Base-by-base conservation (phyloP, 768 basidiomycete genomes). In the Boletus vinaceobasis region DNA sequence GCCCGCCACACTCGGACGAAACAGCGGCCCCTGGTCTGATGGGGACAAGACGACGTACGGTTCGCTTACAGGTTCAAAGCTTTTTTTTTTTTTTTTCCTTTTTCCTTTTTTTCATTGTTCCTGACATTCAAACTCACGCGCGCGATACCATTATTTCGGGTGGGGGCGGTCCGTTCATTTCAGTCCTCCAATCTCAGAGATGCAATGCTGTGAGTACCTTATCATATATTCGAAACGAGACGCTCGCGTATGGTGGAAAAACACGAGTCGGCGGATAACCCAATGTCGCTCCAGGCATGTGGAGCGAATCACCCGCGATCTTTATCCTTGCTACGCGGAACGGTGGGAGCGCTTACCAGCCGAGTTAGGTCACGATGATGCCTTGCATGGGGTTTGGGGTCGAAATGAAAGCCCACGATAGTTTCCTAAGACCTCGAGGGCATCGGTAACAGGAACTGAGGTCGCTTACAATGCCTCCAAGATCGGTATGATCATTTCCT, bases 401-500 rank as follows among this genome's bases (percentile, higher is more conserved):
- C 17, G 27, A 36, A 45, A 45, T 23, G 35, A 39, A 42, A 36
- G 44, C 42, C 37, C 39, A 26, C 49, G 40, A 15, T 35, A 15
- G 8, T 7, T 29, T 23, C 23, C 29, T 5, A 29, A 29, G 29
- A 15, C 35, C n/a, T 14, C n/a, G 31, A 54, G 26, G 13, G 3
- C 31, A 35, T 65, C 37, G n/a, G 44, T 15, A 40, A 49, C 44
- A 38, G 52, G 15, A 55, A 53, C 53, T 47, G 55, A 56, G 56
- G 2, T 43, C 47, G 50, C 43, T 38, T 60, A 15, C 36, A 37
- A 8, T 46, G 35, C 35, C 9, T 43, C 33, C 43, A 17, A 31
- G 38, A 26, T 35, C 50, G 15, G 10, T 37, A 35, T 54, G 50
- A 54, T 53, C 29, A 47, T 63, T 60, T 44, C 61, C 46, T 57